phyloP scores from a whole-genome alignment of 345 rosid genomes.

The Raphanus raphanistrum region DNA sequence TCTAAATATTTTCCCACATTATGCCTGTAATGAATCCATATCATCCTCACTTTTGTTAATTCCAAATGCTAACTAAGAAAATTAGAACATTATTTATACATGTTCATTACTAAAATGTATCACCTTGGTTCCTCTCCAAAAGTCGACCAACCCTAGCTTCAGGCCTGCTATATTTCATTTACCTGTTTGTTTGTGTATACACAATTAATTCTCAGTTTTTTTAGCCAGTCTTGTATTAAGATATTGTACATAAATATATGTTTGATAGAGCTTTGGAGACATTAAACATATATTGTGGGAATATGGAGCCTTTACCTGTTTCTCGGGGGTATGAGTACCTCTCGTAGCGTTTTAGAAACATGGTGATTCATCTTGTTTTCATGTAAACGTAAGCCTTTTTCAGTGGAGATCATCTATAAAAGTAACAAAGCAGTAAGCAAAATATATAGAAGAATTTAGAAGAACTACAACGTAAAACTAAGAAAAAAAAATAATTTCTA shows the following conservation, averaged over 20 bases:
- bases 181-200: conserved; percentile 49
- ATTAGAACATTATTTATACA: not conserved
- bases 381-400: not conserved
- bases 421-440: not conserved
- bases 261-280: not conserved
- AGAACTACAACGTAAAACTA: too few species aligned
- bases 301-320: conserved; percentile 49
- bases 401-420: not conserved
- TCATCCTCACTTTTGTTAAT: not conserved
- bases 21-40: conserved; percentile 47
- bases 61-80: not conserved
- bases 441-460: not conserved
- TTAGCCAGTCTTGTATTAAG: conserved; percentile 24
- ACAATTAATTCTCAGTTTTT: not conserved
- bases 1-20: conserved; percentile 77
- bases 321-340: conserved; percentile 40
- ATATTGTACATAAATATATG: not conserved
- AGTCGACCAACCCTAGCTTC: conserved; percentile 82
- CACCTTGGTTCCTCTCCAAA: conserved; percentile 67
- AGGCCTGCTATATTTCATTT: conserved; percentile 66
- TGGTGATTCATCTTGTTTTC: not conserved
- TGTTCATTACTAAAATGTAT: not conserved
- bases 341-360: conserved; percentile 61
- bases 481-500: too few species aligned
- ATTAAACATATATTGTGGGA: conserved; percentile 41